Percentiles rank a stretch among this genome's conserved stretches.
These are phyloP conservation scores for Oxyria digyna DNA, from an alignment of 148 eudicot species.

Conservation along the genomic window DNA sequence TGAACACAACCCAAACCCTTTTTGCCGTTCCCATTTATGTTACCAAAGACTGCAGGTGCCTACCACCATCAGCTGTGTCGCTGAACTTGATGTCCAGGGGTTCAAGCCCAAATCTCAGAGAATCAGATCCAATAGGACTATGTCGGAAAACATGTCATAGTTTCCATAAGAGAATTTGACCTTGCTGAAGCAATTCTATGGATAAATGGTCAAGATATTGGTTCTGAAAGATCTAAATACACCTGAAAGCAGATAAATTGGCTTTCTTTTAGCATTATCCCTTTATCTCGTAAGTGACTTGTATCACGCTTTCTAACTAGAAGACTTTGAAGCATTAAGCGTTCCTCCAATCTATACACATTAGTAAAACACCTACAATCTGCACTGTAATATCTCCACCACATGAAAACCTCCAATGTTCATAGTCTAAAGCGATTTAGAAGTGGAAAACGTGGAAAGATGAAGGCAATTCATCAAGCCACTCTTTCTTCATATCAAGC, in stretches of 20 bases:
- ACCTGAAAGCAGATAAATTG: constrained; percentile 2
- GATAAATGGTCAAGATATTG: background rate
- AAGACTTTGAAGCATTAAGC: background rate
- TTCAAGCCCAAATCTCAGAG: background rate
- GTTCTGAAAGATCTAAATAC: background rate
- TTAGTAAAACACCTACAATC: background rate
- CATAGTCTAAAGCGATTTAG: background rate
- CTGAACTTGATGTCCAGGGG: background rate
- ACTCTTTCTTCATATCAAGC: background rate
- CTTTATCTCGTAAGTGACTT: background rate
- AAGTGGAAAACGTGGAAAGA: background rate
- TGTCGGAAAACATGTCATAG: background rate
- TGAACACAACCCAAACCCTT: background rate
- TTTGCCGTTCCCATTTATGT: background rate
- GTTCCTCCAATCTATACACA: background rate
- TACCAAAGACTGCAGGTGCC: background rate
- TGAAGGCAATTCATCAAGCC: background rate
- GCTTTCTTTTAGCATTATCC: background rate
- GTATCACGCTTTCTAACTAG: background rate
- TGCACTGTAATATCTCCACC: background rate
- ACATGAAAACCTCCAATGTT: background rate
- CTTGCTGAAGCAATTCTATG: background rate
- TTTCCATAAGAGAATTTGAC: background rate
- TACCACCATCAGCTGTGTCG: background rate
- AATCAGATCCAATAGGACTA: background rate